Evolutionary conservation across 2,329 filamentous ascomycete species (phyloP), one percentile per base, ranked within the genome.

Genomic region (Gnomoniopsis smithogilvyi): DNA sequence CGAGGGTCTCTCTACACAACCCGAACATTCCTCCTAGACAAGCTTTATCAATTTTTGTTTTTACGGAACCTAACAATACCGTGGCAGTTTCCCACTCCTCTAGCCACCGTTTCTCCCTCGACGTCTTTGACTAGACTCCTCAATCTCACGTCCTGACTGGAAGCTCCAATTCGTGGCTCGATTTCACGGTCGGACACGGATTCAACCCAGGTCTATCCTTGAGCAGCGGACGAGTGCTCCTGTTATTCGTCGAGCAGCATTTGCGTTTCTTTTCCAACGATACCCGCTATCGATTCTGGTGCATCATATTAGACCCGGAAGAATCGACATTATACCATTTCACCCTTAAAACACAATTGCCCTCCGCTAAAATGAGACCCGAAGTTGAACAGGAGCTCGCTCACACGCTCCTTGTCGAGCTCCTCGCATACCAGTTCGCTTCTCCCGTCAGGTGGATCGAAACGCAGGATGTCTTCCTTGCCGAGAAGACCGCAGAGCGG

Each of bases 381-480:
- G 95, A 99, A 86, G 84, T 98, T 77, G 94, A 99, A 87, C 95
- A 99, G 80, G 95, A 99, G 83, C 91, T 99, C 76, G 90, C 95
- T 72, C 94, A 99, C 78, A 98, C 94, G 67, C 86, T 99, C 78
- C 90, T 99, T 73, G 91, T 99, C 66, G 95, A 99, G 87, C 91
- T 99, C 65, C 87, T 99, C 68, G 95, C 95, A 81, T 99, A 98
- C 78, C 95, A 99, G 75, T 99, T 99, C 76, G 95, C 95, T 69
- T 98, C 94, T 56, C 95, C 95, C 53, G 95, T 99, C 69, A 89
- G 95, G 87, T 99, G 95, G 95, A 99, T 99, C 77, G 95, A 99
- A 80, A 99, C 95, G 57, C 95, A 99, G 79, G 95, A 99, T 94
- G 95, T 99, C 69, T 95, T 99, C 71, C 90, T 99, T 68, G 94